A percentile compares a stretch with the other conserved stretches of the same genome.
phyloP scores from a whole-genome alignment of 495 filamentous ascomycete genomes.

The Wilcoxina mikolae region DNA sequence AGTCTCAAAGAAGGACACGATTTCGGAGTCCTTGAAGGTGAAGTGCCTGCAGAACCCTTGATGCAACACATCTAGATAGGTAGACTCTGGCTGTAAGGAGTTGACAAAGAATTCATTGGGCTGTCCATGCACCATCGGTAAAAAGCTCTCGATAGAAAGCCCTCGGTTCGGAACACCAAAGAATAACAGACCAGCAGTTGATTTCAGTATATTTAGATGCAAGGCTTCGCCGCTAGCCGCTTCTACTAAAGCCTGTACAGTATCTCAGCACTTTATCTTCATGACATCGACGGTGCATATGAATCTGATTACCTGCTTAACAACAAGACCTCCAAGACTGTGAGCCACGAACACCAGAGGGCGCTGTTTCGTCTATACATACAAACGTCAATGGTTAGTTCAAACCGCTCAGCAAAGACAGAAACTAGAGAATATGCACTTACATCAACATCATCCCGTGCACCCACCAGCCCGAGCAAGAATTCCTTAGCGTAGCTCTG shows the following conservation, averaged over 20 bases:
- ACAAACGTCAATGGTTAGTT: not conserved
- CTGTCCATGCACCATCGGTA: slow-evolving; percentile 10
- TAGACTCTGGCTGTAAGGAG: slow-evolving; percentile 2
- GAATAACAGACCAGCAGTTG: slow-evolving; percentile 4
- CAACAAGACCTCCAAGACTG: slow-evolving; percentile 16
- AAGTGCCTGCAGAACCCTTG: not conserved
- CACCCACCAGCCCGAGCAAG: slow-evolving; percentile 4
- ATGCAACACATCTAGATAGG: slow-evolving; percentile 1
- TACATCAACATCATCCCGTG: not conserved
- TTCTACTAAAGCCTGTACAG: not conserved
- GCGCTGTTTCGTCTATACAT: not conserved
- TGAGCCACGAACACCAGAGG: slow-evolving; percentile 18
- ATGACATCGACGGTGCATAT: not conserved
- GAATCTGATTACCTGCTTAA: slow-evolving; percentile 18
- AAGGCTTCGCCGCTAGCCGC: not conserved
- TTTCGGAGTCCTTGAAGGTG: not conserved
- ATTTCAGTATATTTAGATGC: not conserved
- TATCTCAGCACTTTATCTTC: too few relatives aligned
- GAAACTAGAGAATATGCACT: not conserved
- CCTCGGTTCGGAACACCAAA: slow-evolving; percentile 14
- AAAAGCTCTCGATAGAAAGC: slow-evolving; percentile 1
- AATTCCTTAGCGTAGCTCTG: slow-evolving; percentile 3
- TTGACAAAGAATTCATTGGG: slow-evolving; percentile 3
- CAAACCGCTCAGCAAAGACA: not conserved
- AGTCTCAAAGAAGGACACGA: slow-evolving; percentile 15